Percentiles rank a stretch among this genome's conserved stretches.
Conservation (phyloP, 306 rosid species). For the Medicago truncatula region MtrunA17r5.0-ANR NC_053046.1:37323001-37323500, state of each 20-base stretch:
- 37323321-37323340: neutral
- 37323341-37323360: too few relatives aligned
- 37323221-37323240: neutral
- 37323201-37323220: neutral
- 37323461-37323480: too few relatives aligned
- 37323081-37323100: neutral
- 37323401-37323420: too few relatives aligned
- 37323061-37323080: neutral
- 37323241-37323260: neutral
- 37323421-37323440: too few relatives aligned
- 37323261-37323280: too few relatives aligned
- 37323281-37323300: too few relatives aligned
- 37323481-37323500: too few relatives aligned
- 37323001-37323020: neutral
- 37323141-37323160: neutral
- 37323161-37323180: constrained; percentile 12
- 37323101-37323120: neutral
- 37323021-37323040: neutral
- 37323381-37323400: too few relatives aligned
- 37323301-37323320: neutral
- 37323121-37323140: constrained; percentile 4
- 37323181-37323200: constrained; percentile 7
- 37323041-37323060: neutral
- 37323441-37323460: too few relatives aligned
- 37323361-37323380: too few relatives aligned